Evolutionary conservation across 2,329 filamentous ascomycete species (phyloP).

Genomic region (Penicillium occitanis): DNA sequence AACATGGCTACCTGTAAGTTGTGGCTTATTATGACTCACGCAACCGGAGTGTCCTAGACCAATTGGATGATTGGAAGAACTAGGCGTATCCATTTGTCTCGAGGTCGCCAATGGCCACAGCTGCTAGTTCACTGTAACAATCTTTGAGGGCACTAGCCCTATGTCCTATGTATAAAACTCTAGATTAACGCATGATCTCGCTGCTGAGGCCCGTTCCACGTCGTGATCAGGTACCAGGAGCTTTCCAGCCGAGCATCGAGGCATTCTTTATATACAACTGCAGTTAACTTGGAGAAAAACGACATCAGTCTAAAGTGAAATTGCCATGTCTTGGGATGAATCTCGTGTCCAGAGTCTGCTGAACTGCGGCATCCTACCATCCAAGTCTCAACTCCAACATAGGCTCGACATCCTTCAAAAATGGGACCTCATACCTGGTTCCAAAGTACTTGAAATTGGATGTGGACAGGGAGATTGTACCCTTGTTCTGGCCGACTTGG

Average conservation of each 20-base stretch:
- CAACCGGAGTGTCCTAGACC: not conserved
- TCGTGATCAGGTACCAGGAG: not conserved
- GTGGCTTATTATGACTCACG: not conserved
- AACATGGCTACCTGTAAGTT: not conserved
- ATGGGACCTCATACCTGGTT: slow-evolving; percentile 34
- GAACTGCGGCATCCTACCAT: not conserved
- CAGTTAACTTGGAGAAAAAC: not conserved
- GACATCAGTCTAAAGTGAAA: not conserved
- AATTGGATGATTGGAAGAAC: not conserved
- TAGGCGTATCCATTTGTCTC: not conserved
- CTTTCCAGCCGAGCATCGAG: not conserved
- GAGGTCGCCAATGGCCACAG: not conserved
- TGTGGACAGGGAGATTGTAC: slow-evolving; percentile 63
- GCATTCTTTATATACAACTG: not conserved
- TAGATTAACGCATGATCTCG: not conserved
- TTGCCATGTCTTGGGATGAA: not conserved
- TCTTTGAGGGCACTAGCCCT: not conserved
- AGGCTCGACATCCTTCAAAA: slow-evolving; percentile 19
- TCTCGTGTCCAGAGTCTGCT: not conserved
- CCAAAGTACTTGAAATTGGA: slow-evolving; percentile 56
- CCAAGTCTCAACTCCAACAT: slow-evolving; percentile 19
- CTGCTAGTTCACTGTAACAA: not conserved
- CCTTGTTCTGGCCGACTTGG: slow-evolving; percentile 52
- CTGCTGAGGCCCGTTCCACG: not conserved
- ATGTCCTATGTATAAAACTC: no score